Base-by-base conservation (phyloP, 1,284 basidiomycete genomes). In the Ganoderma lucidum region DNA sequence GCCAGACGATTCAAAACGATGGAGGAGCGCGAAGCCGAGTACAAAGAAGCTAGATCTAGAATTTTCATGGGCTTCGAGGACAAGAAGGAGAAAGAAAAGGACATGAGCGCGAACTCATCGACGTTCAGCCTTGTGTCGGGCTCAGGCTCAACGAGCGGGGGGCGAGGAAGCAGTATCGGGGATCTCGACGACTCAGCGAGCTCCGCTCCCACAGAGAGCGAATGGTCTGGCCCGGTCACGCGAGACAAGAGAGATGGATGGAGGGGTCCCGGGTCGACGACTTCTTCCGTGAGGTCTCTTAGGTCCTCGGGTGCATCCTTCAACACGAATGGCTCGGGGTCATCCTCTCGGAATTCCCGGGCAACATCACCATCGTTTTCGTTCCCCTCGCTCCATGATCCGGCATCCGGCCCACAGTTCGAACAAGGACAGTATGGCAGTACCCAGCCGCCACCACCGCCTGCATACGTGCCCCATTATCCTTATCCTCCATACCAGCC, bases 41-140 rank as follows among this genome's bases (percentile, higher is more conserved):
- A 95, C 75, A 91, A 93, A 66, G 89, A 93, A 78, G 93, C 93
- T 39, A 88, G 94, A 56, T 90, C 88, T 45, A 87, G 93, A 66
- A 95, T 95, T 73, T 95, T 95, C 81, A 90, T 91, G 87, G 89
- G 81, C 70, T 93, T 93, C 74, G 86, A 93, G 76, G 92, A 92
- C 75, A 92, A 92, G 70, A 89, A 88, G 78, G 86, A 84, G 67
- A 92, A 93, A 78, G 92, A 91, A 64, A 90, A 89, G 74, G 90
- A 91, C 72, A 85, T 89, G 80, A 93, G 89, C 78, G 88, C 91
- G 14, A 91, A 90, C 76, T 93, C 91, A 6, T 93, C 92, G 6
- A 89, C 90, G 39, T 81, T 90, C 65, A 92, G 90, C 74, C 83
- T 92, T 62, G 83, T 87, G 0, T 92, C 90, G 10, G 89, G 87